Evolutionary conservation across 2,329 filamentous ascomycete genomes (phyloP), one percentile per base, ranked within the genome.

Genomic region (Allantophomopsis lycopodina): DNA sequence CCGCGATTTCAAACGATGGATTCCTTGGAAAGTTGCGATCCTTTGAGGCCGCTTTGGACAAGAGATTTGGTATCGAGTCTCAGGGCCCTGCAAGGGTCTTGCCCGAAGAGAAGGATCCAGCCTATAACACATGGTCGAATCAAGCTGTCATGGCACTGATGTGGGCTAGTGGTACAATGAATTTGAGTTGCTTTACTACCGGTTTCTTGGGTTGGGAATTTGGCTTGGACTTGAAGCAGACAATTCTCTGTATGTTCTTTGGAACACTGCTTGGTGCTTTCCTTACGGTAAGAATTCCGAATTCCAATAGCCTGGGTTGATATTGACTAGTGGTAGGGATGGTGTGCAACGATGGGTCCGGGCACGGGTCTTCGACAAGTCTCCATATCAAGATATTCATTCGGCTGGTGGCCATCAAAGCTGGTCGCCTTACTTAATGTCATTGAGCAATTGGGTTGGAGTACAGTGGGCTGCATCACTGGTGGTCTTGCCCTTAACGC

Each of bases 151-250:
- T 71, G 68, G 66, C 65, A 10, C 51, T 69, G 42, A 56, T 72
- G 41, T 72, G 68, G 68, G 65, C 68, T 15, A 64, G 60, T 35
- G 63, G 60, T 8, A 69, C 65, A 1, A 64, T 70, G 60, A 70
- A 71, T 49, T 59, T 64, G 18, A 63, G 60, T 31, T 71, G 66
- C 48, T 69, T 71, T 42, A 58, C 65, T 2, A 68, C 65, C 0
- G 68, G 68, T 8, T 69, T 72, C 41, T 50, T 72, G 37, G 68
- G 68, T 7, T 61, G 58, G 55, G 59, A 68, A 44, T 59, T 71
- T 28, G 67, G 66, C 6, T 50, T 71, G 17, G 60, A 59, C 32
- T 50, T 71, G 20, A 52, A 53, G 35, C 63, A 67, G 45, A 55
- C 58, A 13, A 59, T 71, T 37, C 44, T 60, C 40, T 62, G 69